Conservation (phyloP, 192 early-diverging fungal species). For the Rhizophagus clarus region DNA sequence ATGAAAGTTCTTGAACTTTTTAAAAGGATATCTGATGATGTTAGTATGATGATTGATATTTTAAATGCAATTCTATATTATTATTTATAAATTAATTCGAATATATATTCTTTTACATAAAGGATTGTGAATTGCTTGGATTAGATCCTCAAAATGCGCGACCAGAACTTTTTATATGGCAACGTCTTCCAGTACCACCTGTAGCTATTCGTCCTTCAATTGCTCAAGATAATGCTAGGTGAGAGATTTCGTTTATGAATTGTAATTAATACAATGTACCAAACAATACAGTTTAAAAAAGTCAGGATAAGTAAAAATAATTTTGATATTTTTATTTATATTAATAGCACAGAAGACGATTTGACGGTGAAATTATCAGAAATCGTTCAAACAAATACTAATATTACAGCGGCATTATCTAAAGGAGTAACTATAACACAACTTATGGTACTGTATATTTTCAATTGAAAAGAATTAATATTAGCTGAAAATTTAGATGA, state of each 20-base stretch:
- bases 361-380: conserved; percentile 94
- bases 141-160: conserved; percentile 81
- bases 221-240: conserved; percentile 84
- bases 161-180: conserved; percentile 95
- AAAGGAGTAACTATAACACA: conserved; percentile 66
- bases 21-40: conserved; percentile 83
- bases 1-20: conserved; percentile 84
- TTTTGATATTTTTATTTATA: not conserved
- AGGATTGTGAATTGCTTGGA: conserved; percentile 94
- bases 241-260: not conserved
- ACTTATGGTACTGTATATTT: conserved; percentile 60
- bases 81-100: not conserved
- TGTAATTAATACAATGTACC: not conserved
- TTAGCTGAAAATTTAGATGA: too few species aligned
- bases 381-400: conserved; percentile 87
- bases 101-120: not conserved
- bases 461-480: too few species aligned
- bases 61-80: not conserved
- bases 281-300: too few species aligned
- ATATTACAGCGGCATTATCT: conserved; percentile 66
- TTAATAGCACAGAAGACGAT: conserved; percentile 90
- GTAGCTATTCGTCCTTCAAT: conserved; percentile 95
- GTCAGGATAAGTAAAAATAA: too few species aligned
- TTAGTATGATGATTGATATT: conserved; percentile 20
- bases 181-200: conserved; percentile 92